These are phyloP conservation scores for Penicillium sp. DNA, from an alignment of 2,329 filamentous ascomycete genomes.

Conservation along the genomic window DNA sequence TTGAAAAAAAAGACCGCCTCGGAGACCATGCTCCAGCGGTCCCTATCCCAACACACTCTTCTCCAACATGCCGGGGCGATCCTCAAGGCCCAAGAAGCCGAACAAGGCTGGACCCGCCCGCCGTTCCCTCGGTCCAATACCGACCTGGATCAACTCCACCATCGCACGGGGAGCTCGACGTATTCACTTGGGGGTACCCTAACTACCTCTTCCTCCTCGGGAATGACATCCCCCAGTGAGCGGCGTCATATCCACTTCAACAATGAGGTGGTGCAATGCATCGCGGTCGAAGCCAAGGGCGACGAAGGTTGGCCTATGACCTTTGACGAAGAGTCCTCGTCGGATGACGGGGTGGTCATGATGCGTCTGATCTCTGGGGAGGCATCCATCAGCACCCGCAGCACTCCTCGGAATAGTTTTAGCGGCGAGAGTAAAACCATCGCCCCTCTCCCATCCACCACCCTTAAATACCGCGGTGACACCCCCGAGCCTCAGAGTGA, in stretches of 20 bases:
- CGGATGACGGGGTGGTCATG: conserved; percentile 77
- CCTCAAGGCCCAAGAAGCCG: conserved; percentile 76
- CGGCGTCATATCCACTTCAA: conserved; percentile 94
- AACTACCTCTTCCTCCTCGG: conserved; percentile 66
- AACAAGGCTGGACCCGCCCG: conserved; percentile 54
- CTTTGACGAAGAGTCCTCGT: conserved; percentile 60
- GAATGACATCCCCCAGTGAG: conserved; percentile 63
- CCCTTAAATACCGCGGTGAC: conserved; percentile 79
- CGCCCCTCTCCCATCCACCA: conserved; percentile 83
- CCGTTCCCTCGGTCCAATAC: conserved; percentile 64
- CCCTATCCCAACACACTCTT: conserved; percentile 82
- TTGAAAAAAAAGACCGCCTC: conserved; percentile 96
- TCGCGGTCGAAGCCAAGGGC: conserved; percentile 85
- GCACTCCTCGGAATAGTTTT: conserved; percentile 57
- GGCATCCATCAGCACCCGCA: conserved; percentile 54
- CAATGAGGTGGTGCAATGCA: conserved; percentile 92
- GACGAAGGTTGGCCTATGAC: conserved; percentile 43
- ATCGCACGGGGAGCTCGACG: conserved; percentile 59
- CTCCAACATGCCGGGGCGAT: conserved; percentile 86
- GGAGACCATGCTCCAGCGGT: conserved; percentile 88
- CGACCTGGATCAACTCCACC: conserved; percentile 66
- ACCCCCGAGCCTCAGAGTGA: conserved; percentile 61
- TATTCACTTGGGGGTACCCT: conserved; percentile 57
- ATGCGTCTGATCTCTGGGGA: conserved; percentile 67
- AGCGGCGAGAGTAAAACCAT: conserved; percentile 77